These are phyloP conservation scores for Suillus discolor DNA, from an alignment of 768 basidiomycete species.

Conservation along the genomic window DNA sequence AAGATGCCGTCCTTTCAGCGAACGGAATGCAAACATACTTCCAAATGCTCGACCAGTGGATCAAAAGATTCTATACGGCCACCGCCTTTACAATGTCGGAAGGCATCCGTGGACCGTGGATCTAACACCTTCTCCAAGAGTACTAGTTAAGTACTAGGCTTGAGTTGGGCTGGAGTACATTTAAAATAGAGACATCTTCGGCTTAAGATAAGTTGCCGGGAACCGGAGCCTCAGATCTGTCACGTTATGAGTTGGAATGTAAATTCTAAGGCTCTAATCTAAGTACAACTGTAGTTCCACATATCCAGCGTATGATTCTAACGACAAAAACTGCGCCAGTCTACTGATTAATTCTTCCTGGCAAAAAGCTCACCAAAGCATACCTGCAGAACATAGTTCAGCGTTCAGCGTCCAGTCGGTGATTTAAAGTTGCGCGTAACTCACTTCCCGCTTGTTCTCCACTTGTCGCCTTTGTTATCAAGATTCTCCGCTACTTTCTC, in stretches of 20 bases:
- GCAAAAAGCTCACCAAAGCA: slow-evolving; percentile 34
- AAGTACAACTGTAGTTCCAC: neutral
- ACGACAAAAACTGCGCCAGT: neutral
- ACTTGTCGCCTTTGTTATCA: slow-evolving; percentile 65
- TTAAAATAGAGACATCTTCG: neutral
- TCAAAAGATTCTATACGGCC: neutral
- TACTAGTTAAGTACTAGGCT: slow-evolving; percentile 40
- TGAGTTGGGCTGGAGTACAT: neutral
- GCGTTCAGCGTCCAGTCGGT: slow-evolving; percentile 5
- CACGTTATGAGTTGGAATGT: neutral
- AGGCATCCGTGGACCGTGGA: slow-evolving; percentile 15
- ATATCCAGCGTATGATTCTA: neutral
- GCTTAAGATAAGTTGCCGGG: neutral
- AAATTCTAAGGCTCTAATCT: neutral
- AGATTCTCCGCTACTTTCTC: slow-evolving; percentile 67
- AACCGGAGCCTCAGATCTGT: neutral
- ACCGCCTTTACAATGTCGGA: neutral
- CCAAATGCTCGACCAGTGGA: neutral
- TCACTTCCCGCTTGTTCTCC: slow-evolving; percentile 82
- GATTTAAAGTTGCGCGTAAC: slow-evolving; percentile 10
- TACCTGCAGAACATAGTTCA: slow-evolving; percentile 23
- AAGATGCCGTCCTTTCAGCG: neutral
- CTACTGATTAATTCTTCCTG: slow-evolving; percentile 9
- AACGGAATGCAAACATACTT: slow-evolving; percentile 3
- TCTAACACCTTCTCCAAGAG: slow-evolving; percentile 62